Evolutionary conservation across 768 basidiomycete genomes (phyloP).

Genomic region (Rhizopogon salebrosus): DNA sequence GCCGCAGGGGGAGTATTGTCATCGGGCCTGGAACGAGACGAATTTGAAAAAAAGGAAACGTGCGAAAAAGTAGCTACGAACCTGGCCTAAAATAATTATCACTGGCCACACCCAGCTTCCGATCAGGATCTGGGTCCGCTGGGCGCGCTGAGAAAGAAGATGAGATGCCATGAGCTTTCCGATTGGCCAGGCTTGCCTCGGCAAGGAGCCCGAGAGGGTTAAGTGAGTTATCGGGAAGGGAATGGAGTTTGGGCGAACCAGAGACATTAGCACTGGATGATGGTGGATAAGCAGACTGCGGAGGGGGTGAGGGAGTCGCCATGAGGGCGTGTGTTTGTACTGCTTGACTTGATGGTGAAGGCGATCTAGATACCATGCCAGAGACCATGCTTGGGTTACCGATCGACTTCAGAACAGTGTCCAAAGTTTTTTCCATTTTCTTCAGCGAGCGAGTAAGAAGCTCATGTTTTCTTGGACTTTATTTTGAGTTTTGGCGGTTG

Average conservation of each 20-base stretch:
- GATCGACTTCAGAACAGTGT: constrained; percentile 85
- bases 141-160: constrained; percentile 36
- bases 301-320: constrained; percentile 45
- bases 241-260: constrained; percentile 83
- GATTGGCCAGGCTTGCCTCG: constrained; percentile 79
- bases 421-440: constrained; percentile 91
- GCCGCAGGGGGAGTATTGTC: constrained; percentile 78
- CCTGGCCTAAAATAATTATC: constrained; percentile 92
- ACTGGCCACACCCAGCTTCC: constrained; percentile 74
- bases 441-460: constrained; percentile 73
- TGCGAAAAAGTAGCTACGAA: constrained; percentile 25
- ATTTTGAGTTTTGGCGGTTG: constrained; percentile 24
- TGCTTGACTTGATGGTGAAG: constrained; percentile 56
- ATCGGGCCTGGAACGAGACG: constrained; percentile 58
- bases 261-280: constrained; percentile 21
- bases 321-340: constrained; percentile 53
- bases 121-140: constrained; percentile 32
- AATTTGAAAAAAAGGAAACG: constrained; percentile 2
- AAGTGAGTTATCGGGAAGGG: constrained; percentile 84
- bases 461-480: constrained; percentile 70
- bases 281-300: constrained; percentile 30
- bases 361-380: constrained; percentile 78
- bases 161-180: constrained; percentile 49
- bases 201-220: constrained; percentile 92
- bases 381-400: constrained; percentile 77